Evolutionary conservation across 805 yeast genomes (phyloP).

Genomic region (Myxozyma monticola): DNA sequence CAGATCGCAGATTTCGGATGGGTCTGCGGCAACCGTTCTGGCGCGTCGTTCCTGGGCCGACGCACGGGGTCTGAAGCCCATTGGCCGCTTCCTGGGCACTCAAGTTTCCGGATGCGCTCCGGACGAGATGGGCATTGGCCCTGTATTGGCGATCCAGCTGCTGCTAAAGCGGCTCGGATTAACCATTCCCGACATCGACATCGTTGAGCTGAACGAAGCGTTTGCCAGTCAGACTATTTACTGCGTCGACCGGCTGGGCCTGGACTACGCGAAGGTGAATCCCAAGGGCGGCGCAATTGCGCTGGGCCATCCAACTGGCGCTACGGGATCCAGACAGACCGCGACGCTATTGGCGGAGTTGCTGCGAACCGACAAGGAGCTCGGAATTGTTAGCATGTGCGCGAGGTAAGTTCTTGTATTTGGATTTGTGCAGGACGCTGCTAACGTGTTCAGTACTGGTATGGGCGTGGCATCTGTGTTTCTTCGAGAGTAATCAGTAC

Average conservation of each 20-base stretch:
- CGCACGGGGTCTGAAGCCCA: slow-evolving; percentile 58
- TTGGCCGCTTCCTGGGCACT: slow-evolving; percentile 82
- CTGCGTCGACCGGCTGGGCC: slow-evolving; percentile 65
- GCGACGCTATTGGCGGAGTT: slow-evolving; percentile 66
- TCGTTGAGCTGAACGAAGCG: slow-evolving; percentile 91
- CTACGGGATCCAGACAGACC: slow-evolving; percentile 92
- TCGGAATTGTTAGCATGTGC: too few species aligned
- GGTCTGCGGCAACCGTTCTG: slow-evolving; percentile 88
- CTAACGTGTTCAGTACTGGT: too few species aligned
- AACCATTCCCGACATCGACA: slow-evolving; percentile 65
- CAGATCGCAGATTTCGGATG: slow-evolving; percentile 91
- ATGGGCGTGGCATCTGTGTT: too few species aligned
- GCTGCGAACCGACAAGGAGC: too few species aligned
- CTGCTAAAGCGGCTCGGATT: slow-evolving; percentile 82
- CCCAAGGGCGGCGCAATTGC: slow-evolving; percentile 97
- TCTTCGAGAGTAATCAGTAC: too few species aligned
- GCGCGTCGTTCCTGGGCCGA: slow-evolving; percentile 80
- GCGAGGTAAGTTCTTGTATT: too few species aligned
- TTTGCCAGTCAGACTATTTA: slow-evolving; percentile 92
- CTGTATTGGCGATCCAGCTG: slow-evolving; percentile 87
- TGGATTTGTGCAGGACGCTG: too few species aligned
- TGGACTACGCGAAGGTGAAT: slow-evolving; percentile 70
- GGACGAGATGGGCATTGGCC: slow-evolving; percentile 91
- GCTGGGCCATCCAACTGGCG: slow-evolving; percentile 91
- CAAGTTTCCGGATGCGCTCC: slow-evolving; percentile 96